Percentiles rank a stretch among this genome's conserved stretches.
Evolutionary conservation across 345 rosid genomes (phyloP).

Genomic region (Brassica incana): DNA sequence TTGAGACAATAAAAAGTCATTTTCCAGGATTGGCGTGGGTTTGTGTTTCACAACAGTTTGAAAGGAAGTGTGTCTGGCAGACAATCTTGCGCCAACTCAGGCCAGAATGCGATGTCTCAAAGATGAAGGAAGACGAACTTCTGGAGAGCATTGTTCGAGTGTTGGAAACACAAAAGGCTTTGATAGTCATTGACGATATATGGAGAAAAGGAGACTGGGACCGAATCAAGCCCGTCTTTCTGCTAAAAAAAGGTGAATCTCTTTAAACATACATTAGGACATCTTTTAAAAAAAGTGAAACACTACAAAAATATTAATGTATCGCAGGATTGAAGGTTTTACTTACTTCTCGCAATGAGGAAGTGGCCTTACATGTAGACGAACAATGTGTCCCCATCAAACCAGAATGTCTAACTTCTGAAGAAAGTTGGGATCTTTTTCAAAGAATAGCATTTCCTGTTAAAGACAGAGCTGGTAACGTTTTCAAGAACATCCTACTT

Average conservation of each 20-base stretch:
- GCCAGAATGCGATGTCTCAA: background rate
- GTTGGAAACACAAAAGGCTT: background rate
- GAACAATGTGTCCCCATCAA: background rate
- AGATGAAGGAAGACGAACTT: background rate
- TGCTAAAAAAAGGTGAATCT: no score
- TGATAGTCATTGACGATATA: background rate
- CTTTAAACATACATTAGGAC: no score
- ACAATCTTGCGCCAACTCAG: no score
- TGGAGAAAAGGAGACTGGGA: background rate
- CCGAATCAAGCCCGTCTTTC: background rate
- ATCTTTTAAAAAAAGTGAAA: no score
- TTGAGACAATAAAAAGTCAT: background rate
- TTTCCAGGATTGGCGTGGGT: background rate
- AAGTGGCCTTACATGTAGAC: no score
- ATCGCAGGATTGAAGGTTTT: no score
- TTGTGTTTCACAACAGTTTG: background rate
- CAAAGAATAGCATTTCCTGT: background rate
- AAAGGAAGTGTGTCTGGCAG: no score
- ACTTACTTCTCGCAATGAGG: no score
- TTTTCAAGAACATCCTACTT: background rate
- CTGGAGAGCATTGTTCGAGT: background rate
- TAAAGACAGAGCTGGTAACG: background rate
- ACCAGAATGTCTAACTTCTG: background rate
- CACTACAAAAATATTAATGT: no score
- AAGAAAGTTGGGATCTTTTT: background rate